A percentile compares a stretch with the other conserved stretches of the same genome.
Evolutionary conservation across 345 rosid genomes (phyloP).

Genomic region (Populus deltoides): DNA sequence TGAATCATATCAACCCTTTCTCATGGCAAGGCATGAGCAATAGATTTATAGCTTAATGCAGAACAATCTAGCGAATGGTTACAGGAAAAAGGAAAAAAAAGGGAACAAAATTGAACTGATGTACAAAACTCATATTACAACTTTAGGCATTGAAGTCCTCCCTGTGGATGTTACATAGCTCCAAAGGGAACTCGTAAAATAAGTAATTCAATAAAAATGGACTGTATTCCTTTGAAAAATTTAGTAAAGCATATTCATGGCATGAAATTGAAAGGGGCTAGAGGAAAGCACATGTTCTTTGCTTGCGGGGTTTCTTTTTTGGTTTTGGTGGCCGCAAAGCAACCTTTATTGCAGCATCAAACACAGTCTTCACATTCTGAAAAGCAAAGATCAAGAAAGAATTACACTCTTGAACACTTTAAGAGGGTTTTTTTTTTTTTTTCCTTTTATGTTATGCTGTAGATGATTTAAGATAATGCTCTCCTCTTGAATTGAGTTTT

Average conservation of each 20-base stretch:
- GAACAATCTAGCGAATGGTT: too few relatives aligned
- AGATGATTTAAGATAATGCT: too few relatives aligned
- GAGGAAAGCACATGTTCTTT: slow-evolving; percentile 46
- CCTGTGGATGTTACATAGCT: not conserved
- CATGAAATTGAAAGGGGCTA: slow-evolving; percentile 4
- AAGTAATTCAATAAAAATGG: not conserved
- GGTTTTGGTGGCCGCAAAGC: slow-evolving; percentile 65
- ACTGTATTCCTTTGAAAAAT: not conserved
- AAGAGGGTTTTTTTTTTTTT: too few relatives aligned
- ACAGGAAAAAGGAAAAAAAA: not conserved
- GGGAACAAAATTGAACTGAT: not conserved
- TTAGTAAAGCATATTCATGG: not conserved
- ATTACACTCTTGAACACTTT: not conserved
- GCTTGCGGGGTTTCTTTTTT: slow-evolving; percentile 50
- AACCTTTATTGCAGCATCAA: slow-evolving; percentile 66
- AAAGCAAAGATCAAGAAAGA: not conserved
- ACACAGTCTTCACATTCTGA: slow-evolving; percentile 73
- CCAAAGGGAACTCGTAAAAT: not conserved
- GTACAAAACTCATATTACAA: not conserved
- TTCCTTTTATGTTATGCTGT: too few relatives aligned
- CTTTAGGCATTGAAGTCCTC: not conserved
- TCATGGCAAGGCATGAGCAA: too few relatives aligned
- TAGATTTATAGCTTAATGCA: too few relatives aligned
- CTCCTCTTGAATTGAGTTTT: too few relatives aligned
- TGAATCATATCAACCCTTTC: too few relatives aligned